Percentiles rank a stretch among this genome's conserved stretches.
These are phyloP conservation scores for Scedosporium apiospermum DNA, from an alignment of 2,329 filamentous ascomycete species.

Conservation along the genomic window DNA sequence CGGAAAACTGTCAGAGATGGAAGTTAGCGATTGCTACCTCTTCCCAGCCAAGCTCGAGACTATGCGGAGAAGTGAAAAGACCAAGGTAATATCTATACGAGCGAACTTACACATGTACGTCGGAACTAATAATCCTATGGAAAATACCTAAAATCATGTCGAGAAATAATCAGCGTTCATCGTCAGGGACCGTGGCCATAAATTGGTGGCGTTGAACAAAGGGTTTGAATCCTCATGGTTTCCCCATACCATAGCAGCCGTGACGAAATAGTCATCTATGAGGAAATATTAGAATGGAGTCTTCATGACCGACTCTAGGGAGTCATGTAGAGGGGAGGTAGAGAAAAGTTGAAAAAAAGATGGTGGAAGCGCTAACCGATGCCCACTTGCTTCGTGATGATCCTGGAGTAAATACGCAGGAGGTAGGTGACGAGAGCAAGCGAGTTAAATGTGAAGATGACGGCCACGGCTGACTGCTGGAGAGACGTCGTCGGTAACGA, in stretches of 20 bases:
- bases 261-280: not conserved
- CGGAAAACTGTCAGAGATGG: slow-evolving; percentile 12
- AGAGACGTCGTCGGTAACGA: slow-evolving; percentile 13
- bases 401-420: not conserved
- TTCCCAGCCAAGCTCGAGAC: not conserved
- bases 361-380: not conserved
- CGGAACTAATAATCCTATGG: not conserved
- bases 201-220: no score
- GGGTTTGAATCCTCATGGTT: slow-evolving; percentile 24
- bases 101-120: slow-evolving; percentile 1
- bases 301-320: not conserved
- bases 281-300: not conserved
- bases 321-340: no score
- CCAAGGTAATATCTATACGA: not conserved
- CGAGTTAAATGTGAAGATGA: not conserved
- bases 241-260: not conserved
- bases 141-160: not conserved
- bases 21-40: not conserved
- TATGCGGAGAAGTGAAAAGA: not conserved
- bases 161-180: slow-evolving; percentile 21
- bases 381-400: not conserved
- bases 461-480: not conserved
- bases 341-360: not conserved
- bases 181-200: slow-evolving; percentile 18
- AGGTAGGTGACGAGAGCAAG: not conserved